phyloP scores from a whole-genome alignment of 495 filamentous ascomycete genomes.

The Physcia stellaris region DNA sequence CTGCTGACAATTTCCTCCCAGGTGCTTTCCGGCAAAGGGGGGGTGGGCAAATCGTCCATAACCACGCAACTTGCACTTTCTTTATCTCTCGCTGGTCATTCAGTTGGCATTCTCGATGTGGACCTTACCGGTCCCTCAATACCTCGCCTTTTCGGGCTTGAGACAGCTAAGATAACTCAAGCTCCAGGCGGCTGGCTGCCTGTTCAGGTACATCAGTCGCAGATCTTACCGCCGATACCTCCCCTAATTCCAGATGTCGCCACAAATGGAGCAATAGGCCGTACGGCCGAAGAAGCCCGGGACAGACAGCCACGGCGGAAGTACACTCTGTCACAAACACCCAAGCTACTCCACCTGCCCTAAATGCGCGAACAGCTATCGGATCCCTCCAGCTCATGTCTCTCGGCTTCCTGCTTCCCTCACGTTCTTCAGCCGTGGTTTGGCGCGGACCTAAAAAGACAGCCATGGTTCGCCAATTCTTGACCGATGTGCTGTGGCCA shows the following conservation, averaged over 20 bases:
- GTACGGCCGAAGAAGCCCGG: constrained; percentile 9
- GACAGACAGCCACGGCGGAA: constrained; percentile 11
- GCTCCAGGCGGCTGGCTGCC: constrained; percentile 82
- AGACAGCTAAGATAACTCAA: constrained; percentile 80
- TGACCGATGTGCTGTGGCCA: constrained; percentile 79
- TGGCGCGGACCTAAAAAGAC: constrained; percentile 99
- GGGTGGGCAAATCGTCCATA: constrained; percentile 93
- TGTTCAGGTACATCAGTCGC: constrained; percentile 56
- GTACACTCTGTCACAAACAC: constrained; percentile 9
- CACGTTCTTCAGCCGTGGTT: constrained; percentile 78
- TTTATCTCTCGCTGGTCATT: constrained; percentile 67
- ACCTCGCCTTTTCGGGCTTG: constrained; percentile 81
- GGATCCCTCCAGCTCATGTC: constrained; percentile 82
- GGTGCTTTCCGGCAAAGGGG: constrained; percentile 94
- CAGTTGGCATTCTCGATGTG: constrained; percentile 88
- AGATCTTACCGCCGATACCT: constrained; percentile 11
- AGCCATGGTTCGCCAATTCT: constrained; percentile 94
- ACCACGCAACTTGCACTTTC: constrained; percentile 91
- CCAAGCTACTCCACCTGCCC: constrained; percentile 1
- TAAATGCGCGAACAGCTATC: constrained; percentile 10
- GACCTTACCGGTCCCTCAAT: constrained; percentile 95
- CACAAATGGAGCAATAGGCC: not conserved
- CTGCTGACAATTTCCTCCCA: too few relatives aligned
- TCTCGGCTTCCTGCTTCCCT: constrained; percentile 75
- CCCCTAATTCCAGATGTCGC: constrained; percentile 2